A percentile compares a stretch with the other conserved stretches of the same genome.
phyloP scores from a whole-genome alignment of 768 basidiomycete species.

The Dentipellis fragilis region DNA sequence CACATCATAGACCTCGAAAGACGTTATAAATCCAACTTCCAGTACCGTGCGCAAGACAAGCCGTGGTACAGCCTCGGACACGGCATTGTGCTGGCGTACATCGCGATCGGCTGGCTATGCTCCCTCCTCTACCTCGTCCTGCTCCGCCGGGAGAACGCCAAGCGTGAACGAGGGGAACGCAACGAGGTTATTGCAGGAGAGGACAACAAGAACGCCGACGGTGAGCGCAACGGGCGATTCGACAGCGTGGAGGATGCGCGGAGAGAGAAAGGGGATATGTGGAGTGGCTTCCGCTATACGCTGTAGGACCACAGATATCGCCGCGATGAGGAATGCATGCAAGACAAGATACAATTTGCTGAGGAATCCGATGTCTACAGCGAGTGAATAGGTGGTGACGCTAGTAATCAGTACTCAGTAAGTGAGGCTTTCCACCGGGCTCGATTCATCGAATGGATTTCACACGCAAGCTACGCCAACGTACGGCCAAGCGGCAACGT shows the following conservation, averaged over 20 bases:
- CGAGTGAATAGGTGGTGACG: no score
- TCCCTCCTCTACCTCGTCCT: conserved; percentile 37
- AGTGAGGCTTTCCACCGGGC: not conserved
- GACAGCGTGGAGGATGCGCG: conserved; percentile 46
- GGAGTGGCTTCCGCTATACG: conserved; percentile 71
- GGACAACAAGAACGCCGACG: conserved; percentile 31
- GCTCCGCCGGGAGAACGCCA: conserved; percentile 48
- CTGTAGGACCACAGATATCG: conserved; percentile 21
- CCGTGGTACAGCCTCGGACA: conserved; percentile 69
- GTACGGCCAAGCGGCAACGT: no score
- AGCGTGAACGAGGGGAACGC: conserved; percentile 55
- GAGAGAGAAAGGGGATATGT: conserved; percentile 54
- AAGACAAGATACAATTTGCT: not conserved
- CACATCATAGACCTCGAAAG: not conserved
- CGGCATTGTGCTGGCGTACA: conserved; percentile 60
- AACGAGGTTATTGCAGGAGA: conserved; percentile 52
- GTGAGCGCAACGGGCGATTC: conserved; percentile 37
- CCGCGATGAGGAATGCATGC: not conserved
- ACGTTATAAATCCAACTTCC: not conserved
- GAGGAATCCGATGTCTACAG: not conserved
- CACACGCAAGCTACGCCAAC: no score
- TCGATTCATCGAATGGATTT: no score
- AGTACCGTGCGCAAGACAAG: conserved; percentile 56
- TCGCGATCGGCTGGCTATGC: conserved; percentile 50
- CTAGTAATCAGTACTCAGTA: no score